These are phyloP conservation scores for Dothiorella sarmentorum DNA, from an alignment of 2,329 filamentous ascomycete species.

Conservation along the genomic window DNA sequence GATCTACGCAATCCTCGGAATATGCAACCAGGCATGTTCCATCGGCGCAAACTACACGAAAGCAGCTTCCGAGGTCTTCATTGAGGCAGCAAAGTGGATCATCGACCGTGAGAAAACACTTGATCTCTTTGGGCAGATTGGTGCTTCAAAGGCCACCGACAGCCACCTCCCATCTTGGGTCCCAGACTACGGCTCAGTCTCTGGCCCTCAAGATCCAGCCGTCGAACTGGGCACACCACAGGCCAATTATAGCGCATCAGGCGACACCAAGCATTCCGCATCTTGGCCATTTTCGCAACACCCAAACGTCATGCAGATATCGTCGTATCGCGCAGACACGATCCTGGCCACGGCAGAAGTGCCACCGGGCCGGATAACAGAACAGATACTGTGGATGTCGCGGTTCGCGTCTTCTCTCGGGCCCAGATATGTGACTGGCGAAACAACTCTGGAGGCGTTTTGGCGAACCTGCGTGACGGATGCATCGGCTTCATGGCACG, in stretches of 20 bases:
- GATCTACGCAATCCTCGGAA: slow-evolving; percentile 23
- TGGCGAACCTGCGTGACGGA: neutral
- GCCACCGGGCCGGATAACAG: neutral
- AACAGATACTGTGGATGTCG: neutral
- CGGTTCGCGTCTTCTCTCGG: neutral
- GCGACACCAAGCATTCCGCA: neutral
- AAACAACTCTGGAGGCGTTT: neutral
- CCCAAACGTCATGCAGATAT: neutral
- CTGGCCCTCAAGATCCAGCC: neutral
- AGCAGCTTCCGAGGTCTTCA: slow-evolving; percentile 20
- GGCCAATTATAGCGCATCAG: neutral
- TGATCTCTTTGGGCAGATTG: slow-evolving; percentile 22
- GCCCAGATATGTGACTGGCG: neutral
- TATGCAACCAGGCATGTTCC: slow-evolving; percentile 12
- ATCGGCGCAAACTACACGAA: slow-evolving; percentile 21
- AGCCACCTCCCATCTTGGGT: slow-evolving; percentile 24
- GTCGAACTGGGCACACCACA: neutral
- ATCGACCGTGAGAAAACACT: slow-evolving; percentile 20
- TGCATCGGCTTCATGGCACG: neutral
- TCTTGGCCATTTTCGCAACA: neutral
- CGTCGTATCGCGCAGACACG: neutral
- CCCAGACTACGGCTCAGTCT: slow-evolving; percentile 20
- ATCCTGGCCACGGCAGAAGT: neutral
- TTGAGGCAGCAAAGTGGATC: slow-evolving; percentile 22
- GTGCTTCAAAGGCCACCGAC: slow-evolving; percentile 18